Base-by-base conservation (phyloP, 2,329 filamentous ascomycete species). In the Waltergamsia citrina region DNA sequence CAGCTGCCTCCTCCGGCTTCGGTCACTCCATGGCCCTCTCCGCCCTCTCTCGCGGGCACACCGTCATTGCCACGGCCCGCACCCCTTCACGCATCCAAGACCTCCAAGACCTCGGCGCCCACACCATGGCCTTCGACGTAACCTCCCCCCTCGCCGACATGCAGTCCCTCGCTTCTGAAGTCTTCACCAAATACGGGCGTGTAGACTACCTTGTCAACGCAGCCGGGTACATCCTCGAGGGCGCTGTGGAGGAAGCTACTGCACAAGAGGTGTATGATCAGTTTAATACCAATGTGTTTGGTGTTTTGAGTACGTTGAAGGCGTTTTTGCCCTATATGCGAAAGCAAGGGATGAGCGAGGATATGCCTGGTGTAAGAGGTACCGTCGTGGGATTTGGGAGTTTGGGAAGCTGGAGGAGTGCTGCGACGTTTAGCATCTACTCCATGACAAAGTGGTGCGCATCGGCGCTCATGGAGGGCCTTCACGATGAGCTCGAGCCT, bases 221-320 rank as follows among this genome's bases (percentile, higher is more conserved):
- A 1, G 65, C 65, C 0, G 67, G 62, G 0, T 69, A 56, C 44
- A 52, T 64, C 23, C 52, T 67, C 4, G 54, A 61, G 19, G 63
- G 60, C 1, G 48, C 57, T 0, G 45, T 59, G 3, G 65, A 69
- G 39, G 64, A 64, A 40, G 44, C 48, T 0, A 54, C 51, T 3
- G 46, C 50, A 2, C 41, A 59, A 23, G 60, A 65, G 39, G 43
- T 59, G 17, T 51, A 50, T 9, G 46, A 52, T 3, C 41, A 48
- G 9, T 71, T 70, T 47, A 59, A 67, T 44, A 69, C 67, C 21
- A 75, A 76, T 36, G 65, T 75, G 20, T 67, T 74, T 40, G 71
- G 69, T 3, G 49, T 56, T 7, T 47, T 71, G 33, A 69, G 66
- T 36, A 58, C 70, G 1, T 57, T 62, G 19, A 60, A 63, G 6